A percentile compares a stretch with the other conserved stretches of the same genome.
Evolutionary conservation across 495 filamentous ascomycete genomes (phyloP).

Genomic region (Xylaria sp.): DNA sequence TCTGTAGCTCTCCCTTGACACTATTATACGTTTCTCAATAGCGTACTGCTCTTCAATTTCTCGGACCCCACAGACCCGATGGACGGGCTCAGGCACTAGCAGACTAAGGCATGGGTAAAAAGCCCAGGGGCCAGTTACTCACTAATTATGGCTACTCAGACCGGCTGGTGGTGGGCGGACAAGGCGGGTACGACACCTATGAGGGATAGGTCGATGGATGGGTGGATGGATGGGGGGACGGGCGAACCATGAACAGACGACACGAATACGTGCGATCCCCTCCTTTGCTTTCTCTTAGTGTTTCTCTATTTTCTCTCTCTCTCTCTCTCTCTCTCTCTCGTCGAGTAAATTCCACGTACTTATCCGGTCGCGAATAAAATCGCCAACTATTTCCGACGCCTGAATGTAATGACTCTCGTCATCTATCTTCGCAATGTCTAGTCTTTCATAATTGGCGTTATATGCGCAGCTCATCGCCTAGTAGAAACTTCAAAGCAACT

Average conservation of each 20-base stretch:
- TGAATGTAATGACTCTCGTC: too few species aligned
- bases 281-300: background rate
- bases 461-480: too few species aligned
- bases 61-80: slow-evolving; percentile 16
- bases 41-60: too few species aligned
- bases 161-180: slow-evolving; percentile 30
- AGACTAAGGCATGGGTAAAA: background rate
- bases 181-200: slow-evolving; percentile 29
- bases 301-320: background rate
- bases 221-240: background rate
- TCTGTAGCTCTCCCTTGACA: too few species aligned
- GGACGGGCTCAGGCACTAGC: slow-evolving; percentile 15
- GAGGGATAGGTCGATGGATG: slow-evolving; percentile 1
- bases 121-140: slow-evolving; percentile 16
- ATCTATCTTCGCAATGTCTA: too few species aligned
- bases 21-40: too few species aligned
- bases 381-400: too few species aligned
- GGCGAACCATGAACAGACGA: slow-evolving; percentile 1
- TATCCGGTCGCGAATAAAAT: too few species aligned
- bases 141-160: slow-evolving; percentile 32
- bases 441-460: too few species aligned
- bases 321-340: too few species aligned
- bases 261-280: background rate
- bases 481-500: too few species aligned
- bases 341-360: too few species aligned